Percentiles rank a stretch among this genome's conserved stretches.
phyloP scores from a whole-genome alignment of 2,329 filamentous ascomycete genomes.

The Penicillium hordei region DNA sequence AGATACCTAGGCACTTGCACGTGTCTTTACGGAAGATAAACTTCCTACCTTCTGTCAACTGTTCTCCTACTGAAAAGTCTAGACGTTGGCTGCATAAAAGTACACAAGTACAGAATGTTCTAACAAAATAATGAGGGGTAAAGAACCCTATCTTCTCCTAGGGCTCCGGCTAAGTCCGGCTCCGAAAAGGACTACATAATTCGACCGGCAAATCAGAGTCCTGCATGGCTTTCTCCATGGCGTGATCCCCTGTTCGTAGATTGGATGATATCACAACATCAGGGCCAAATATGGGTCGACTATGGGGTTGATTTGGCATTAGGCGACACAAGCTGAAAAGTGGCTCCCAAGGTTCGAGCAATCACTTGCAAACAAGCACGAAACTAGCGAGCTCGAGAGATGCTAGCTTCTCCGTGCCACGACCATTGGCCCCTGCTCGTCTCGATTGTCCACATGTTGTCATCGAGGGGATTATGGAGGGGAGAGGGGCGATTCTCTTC shows the following conservation, averaged over 20 bases:
- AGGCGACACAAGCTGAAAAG: slow-evolving; percentile 2
- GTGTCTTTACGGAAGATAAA: background rate
- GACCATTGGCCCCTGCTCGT: slow-evolving; percentile 5
- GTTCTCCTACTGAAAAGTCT: no score
- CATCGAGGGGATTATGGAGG: slow-evolving; percentile 2
- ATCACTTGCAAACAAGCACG: slow-evolving; percentile 2
- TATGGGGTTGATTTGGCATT: background rate
- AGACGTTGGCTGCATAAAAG: background rate
- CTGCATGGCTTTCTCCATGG: background rate
- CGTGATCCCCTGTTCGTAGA: background rate
- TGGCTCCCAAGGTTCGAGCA: slow-evolving; percentile 1
- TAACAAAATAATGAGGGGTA: background rate
- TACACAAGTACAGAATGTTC: no score
- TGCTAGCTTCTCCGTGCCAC: background rate
- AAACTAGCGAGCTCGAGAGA: background rate
- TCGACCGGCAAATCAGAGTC: slow-evolving; percentile 3
- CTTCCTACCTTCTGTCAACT: background rate
- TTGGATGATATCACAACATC: background rate
- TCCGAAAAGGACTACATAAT: background rate
- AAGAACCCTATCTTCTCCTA: background rate
- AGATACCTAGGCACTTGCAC: background rate
- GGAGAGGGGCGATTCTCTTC: background rate
- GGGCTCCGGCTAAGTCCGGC: slow-evolving; percentile 1
- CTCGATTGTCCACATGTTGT: slow-evolving; percentile 2
- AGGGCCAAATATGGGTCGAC: background rate